Percentiles rank a stretch among this genome's conserved stretches.
Evolutionary conservation across 352 stramenopile species (phyloP).

Genomic region (Globisporangium orthogonon): DNA sequence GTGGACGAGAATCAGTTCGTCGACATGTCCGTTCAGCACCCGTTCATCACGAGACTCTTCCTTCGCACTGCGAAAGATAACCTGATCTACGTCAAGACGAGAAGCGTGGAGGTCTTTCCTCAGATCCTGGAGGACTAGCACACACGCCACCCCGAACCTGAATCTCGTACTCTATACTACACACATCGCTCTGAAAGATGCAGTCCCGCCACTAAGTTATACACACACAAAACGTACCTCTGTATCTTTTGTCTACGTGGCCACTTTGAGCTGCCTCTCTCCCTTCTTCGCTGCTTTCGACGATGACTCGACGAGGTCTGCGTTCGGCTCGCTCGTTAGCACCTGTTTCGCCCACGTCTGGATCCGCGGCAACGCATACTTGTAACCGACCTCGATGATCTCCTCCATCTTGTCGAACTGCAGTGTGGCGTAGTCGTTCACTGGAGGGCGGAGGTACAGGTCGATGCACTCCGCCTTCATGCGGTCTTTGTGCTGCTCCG

Average conservation of each 20-base stretch:
- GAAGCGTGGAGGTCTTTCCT: conserved; percentile 37
- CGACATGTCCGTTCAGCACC: conserved; percentile 41
- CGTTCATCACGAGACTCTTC: conserved; percentile 63
- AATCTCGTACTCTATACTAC: too few relatives aligned
- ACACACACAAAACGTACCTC: conserved; percentile 10
- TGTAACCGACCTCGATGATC: conserved; percentile 84
- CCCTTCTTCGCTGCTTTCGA: neutral
- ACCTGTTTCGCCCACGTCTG: conserved; percentile 51
- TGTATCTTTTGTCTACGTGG: neutral
- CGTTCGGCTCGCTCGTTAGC: conserved; percentile 46
- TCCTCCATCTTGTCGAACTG: conserved; percentile 92
- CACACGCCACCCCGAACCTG: neutral
- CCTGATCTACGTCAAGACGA: conserved; percentile 36
- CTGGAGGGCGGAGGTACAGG: conserved; percentile 84
- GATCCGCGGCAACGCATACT: conserved; percentile 71
- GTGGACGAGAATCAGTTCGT: conserved; percentile 40
- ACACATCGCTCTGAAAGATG: too few relatives aligned
- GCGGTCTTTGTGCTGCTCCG: conserved; percentile 83
- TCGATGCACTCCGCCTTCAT: conserved; percentile 85
- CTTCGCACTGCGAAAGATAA: conserved; percentile 60
- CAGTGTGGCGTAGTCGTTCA: conserved; percentile 87
- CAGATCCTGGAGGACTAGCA: conserved; percentile 43
- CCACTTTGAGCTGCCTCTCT: neutral
- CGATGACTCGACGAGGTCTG: conserved; percentile 38
- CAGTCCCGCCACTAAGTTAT: neutral